Base-by-base conservation (phyloP, 352 stramenopile genomes). In the Phytophthora sansomeana region DNA sequence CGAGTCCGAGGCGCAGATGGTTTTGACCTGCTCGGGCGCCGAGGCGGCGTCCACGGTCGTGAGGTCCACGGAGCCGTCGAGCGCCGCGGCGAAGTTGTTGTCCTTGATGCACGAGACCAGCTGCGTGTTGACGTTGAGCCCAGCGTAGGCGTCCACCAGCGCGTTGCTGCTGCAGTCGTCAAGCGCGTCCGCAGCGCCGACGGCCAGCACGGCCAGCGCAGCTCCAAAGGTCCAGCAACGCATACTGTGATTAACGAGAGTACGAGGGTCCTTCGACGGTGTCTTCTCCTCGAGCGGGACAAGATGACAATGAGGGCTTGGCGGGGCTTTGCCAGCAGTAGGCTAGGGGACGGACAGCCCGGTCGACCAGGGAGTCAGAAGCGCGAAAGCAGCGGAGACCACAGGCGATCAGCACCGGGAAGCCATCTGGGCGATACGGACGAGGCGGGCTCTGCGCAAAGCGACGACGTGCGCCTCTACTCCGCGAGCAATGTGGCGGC, bases 91-190 rank as follows among this genome's bases (percentile, higher is more conserved):
- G 58, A 87, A 81, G 49, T 83, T 76, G 58, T 83, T 77, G 30
- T 83, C 38, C 38, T 66, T 80, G 44, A 87, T 75, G 58, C 78
- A 87, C 42, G 77, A 69, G n/a, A 81, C 58, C 19, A 87, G 71
- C 47, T 85, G 53, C 39, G 51, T 53, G 60, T 85, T 83, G 33
- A 85, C 78, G 49, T 84, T 73, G 14, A 87, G 71, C 1, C 78
- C 78, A 39, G 66, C 75, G 62, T 83, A 87, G 29, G 78, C 78
- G 33, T 78, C 66, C 33, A 78, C 68, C 19, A 87, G 68, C 47
- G 75, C 68, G 60, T 83, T 74, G 58, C 74, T 81, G 5, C 66
- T 66, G 38, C 78, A 87, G 24, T 58, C 74, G 24, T 74, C 67
- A 14, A 75, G 58, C 38, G 74, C 75, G 47, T 70, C 38, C 0